Conservation (phyloP, 2,329 filamentous ascomycete species). For the Phialophora verrucosa region DNA sequence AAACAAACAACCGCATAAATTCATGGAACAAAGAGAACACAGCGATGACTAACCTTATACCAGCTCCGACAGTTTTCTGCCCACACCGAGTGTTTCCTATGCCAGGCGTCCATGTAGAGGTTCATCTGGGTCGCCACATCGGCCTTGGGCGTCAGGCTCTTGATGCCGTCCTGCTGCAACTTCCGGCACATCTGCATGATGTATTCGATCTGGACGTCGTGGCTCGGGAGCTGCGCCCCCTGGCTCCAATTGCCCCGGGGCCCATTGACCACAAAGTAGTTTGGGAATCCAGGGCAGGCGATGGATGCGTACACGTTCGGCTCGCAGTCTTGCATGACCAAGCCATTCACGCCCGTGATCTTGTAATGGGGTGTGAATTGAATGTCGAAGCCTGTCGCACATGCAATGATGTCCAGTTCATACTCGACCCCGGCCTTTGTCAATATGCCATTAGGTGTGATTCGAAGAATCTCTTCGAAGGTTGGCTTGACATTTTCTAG, state of each 20-base stretch:
- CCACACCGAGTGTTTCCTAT: conserved; percentile 44
- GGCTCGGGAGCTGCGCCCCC: conserved; percentile 39
- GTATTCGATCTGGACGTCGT: conserved; percentile 41
- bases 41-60: conserved; percentile 34
- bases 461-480: conserved; percentile 32
- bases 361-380: conserved; percentile 52
- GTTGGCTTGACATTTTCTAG: conserved; percentile 38
- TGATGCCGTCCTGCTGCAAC: conserved; percentile 44
- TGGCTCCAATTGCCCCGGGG: conserved; percentile 42
- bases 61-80: conserved; percentile 40
- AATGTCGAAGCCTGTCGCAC: conserved; percentile 48
- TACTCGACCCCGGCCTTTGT: conserved; percentile 36
- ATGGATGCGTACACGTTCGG: conserved; percentile 50
- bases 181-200: conserved; percentile 43
- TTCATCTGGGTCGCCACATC: conserved; percentile 37
- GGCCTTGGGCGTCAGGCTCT: conserved; percentile 32
- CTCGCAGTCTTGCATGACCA: conserved; percentile 3
- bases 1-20: neutral
- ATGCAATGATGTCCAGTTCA: conserved; percentile 39
- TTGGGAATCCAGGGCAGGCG: conserved; percentile 53
- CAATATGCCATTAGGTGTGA: conserved; percentile 37
- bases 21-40: neutral
- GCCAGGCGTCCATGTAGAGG: conserved; percentile 35
- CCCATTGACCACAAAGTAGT: conserved; percentile 43
- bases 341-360: conserved; percentile 42